Base-by-base conservation (phyloP, 805 yeast species). In the Komagataella phaffii region DNA sequence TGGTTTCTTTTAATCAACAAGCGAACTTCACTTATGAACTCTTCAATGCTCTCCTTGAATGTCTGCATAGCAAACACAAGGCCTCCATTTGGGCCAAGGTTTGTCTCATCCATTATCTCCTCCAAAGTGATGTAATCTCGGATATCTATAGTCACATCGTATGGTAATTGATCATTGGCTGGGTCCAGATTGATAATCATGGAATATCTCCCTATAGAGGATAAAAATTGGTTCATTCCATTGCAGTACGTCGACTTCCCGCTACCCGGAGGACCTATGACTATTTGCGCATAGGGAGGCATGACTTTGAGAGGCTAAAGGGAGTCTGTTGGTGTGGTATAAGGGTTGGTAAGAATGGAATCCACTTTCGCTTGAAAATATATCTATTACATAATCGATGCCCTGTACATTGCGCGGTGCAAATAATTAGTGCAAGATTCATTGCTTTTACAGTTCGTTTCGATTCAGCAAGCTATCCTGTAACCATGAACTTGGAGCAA, bases 241-340 rank as follows among this genome's bases (percentile, higher is more conserved):
- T 81, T 73, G 64, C 97, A 90, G 64, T 88, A 93, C 0, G 99
- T 95, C 0, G 96, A 87, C 62, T 93, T 93, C 1, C 99, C 99
- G 0, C 96, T 77, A 1, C 99, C 99, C 0, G 99, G 99, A 0
- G 99, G 98, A 0, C 99, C 99, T 44, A 93, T 88, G 7, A 91
- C 90, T 7, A 93, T 79, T 67, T 93, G 96, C 3, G 95, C 96
- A 65, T 86, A 86, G 12, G 70, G 68, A 7, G 81, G 71, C 82
- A 78, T 75, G 21, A 24, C n/a, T 1, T 18, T 3, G 46, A 45
- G 21, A 6, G 21, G 18, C 46, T 17, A 17, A 45, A 14, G 46
- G 21, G 46, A 17, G 17, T 10, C 6, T 4, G 44, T 30, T 23
- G 30, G 17, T 4, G 18, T 24, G 12, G 50, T 10, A 10, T 17